Base-by-base conservation (phyloP, 495 filamentous ascomycete genomes). In the Chlorociboria aeruginascens region DNA sequence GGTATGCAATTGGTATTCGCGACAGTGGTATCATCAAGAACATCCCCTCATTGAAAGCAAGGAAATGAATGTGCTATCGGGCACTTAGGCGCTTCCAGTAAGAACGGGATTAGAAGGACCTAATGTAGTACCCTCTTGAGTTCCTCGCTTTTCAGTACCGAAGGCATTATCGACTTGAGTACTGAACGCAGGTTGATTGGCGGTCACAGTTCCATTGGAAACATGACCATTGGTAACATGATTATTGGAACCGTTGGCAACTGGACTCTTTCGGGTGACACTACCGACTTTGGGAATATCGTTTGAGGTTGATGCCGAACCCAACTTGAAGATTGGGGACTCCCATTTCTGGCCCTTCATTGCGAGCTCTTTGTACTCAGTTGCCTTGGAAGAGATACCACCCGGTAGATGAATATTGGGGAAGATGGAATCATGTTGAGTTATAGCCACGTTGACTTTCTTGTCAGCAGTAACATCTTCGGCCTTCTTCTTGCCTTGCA, bases 321-420 rank as follows among this genome's bases (percentile, higher is more conserved):
- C 93, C 51, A 97, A 82, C 57, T 76, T 81, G 72, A 98, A 98
- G 58, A 98, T 79, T 30, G 93, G 88, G 29, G 83, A 90, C 68
- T 95, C 82, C 92, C 92, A 98, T 63, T 81, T 82, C 55, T 96
- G 83, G 42, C 93, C 92, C 73, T 87, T 88, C 45, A 70, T 68
- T 11, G 92, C 86, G 34, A 95, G 71, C 37, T 96, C 80, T 64
- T 80, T 87, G 72, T 90, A 97, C 64, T 95, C 85, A 45, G 90
- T 94, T 14, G 92, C 90, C 76, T 95, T 96, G 68, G 76, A 83
- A 46, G 84, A 87, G 63, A 95, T 89, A 49, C 89, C 89, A 45
- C 89, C 89, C 20, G 89, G 89, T 1, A 98, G 75, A 40, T 83
- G 76, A 63, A 98, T 80, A 58, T 86, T 73, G 43, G 83, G 81